Evolutionary conservation across 306 rosid species (phyloP), one percentile per base, ranked within the genome.

Genomic region (Spatholobus suberectus): DNA sequence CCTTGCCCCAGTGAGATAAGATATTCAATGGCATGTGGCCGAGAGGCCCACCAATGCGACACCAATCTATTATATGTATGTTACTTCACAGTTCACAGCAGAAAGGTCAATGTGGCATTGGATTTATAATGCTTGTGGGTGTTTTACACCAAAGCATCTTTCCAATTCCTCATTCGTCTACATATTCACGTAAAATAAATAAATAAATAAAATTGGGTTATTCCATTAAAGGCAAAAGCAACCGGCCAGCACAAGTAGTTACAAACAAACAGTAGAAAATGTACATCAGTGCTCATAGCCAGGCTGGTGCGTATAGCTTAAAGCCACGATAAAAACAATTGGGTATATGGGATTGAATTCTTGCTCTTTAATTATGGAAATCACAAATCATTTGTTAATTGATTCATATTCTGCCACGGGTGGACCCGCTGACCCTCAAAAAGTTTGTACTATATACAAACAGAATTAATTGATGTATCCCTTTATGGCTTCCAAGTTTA

Each of bases 1-100:
- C 73, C 69, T 54, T 54, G 37, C 67, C 66, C 58, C 35, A 55
- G 29, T 37, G 40, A 54, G 73, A 79, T 73, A 70, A 70, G 29
- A 85, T 70, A 81, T 85, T 76, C 67, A 81, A 69, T 81, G 67
- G 78, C 80, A 81, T 81, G 85, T 82, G 88, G 76, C 46, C 41
- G 51, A 23, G 17, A 57, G 85, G 73, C 88, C 88, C 70, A 82
- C 85, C 83, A 81, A 76, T 38, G 15, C 24, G 51, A 68, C 73
- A 47, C 77, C 40, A 57, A 61, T 47, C 61, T 57, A 66, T 59
- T 27, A 35, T n/a, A 26, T 27, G 11, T 26, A 54, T 79, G 58
- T 75, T 9, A 76, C 51, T 35, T 63, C 73, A 29, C 41, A 70
- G 49, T 79, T 63, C 63, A 26, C 17, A 24, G 70, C 58, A 40